Evolutionary conservation across 2,329 filamentous ascomycete genomes (phyloP).

Genomic region (Dactylellina cionopaga): DNA sequence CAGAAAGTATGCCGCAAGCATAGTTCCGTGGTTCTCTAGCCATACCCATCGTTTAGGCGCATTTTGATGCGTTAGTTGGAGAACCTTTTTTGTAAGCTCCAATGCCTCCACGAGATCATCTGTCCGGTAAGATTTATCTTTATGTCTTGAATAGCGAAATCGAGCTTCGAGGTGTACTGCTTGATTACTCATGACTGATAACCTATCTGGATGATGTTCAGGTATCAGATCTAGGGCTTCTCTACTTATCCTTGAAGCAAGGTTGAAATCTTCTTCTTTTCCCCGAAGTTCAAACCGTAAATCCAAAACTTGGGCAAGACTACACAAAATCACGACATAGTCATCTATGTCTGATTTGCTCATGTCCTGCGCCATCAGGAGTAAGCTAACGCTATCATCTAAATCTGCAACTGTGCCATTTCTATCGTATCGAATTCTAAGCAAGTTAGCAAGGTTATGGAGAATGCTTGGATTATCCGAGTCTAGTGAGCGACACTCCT

Average conservation of each 20-base stretch:
- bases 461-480: neutral
- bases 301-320: neutral
- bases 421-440: neutral
- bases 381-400: neutral
- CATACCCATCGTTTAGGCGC: neutral
- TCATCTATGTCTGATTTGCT: neutral
- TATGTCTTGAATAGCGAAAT: neutral
- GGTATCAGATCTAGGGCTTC: neutral
- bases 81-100: neutral
- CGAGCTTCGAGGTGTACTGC: neutral
- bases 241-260: neutral
- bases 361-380: neutral
- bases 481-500: neutral
- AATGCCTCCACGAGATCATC: neutral
- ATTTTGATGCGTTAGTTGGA: neutral
- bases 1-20: neutral
- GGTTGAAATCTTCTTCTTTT: neutral
- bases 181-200: neutral
- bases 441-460: neutral
- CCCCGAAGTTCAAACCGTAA: neutral
- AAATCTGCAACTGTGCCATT: neutral
- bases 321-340: neutral
- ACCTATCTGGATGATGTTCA: neutral
- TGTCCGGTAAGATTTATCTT: neutral
- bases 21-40: neutral